phyloP scores from a whole-genome alignment of 2,329 filamentous ascomycete genomes.

The Phaeosphaeriaceae sp. region DNA sequence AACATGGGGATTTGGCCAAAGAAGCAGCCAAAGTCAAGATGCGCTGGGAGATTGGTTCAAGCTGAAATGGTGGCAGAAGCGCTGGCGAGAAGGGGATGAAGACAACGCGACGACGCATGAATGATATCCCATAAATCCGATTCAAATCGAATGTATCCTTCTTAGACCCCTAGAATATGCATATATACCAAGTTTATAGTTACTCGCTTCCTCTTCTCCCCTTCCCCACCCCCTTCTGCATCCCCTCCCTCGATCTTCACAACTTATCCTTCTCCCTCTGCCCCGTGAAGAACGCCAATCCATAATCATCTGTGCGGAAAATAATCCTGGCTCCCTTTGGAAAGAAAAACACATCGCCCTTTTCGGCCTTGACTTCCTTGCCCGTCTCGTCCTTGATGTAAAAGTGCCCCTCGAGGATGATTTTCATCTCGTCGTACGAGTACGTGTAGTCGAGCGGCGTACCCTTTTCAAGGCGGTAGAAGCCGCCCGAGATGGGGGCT shows the following conservation, averaged over 20 bases:
- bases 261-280: constrained; percentile 45
- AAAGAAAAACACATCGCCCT: constrained; percentile 74
- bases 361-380: constrained; percentile 63
- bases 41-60: constrained; percentile 46
- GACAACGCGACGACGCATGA: constrained; percentile 21
- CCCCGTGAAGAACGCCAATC: constrained; percentile 64
- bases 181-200: neutral
- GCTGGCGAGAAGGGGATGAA: constrained; percentile 35
- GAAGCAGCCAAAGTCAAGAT: constrained; percentile 30
- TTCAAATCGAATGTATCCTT: neutral
- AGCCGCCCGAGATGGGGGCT: constrained; percentile 67
- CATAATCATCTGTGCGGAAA: constrained; percentile 67
- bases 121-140: constrained; percentile 7
- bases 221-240: neutral
- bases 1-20: constrained; percentile 34
- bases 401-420: constrained; percentile 72
- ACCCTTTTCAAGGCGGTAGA: constrained; percentile 73
- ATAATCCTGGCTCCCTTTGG: constrained; percentile 71
- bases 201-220: neutral
- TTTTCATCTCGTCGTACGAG: constrained; percentile 77
- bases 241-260: no score
- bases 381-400: constrained; percentile 69
- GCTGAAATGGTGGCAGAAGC: constrained; percentile 49
- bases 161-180: neutral
- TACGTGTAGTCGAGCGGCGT: constrained; percentile 73